Evolutionary conservation across 768 basidiomycete genomes (phyloP), one percentile per base, ranked within the genome.

Genomic region (Amylocystis lapponica): DNA sequence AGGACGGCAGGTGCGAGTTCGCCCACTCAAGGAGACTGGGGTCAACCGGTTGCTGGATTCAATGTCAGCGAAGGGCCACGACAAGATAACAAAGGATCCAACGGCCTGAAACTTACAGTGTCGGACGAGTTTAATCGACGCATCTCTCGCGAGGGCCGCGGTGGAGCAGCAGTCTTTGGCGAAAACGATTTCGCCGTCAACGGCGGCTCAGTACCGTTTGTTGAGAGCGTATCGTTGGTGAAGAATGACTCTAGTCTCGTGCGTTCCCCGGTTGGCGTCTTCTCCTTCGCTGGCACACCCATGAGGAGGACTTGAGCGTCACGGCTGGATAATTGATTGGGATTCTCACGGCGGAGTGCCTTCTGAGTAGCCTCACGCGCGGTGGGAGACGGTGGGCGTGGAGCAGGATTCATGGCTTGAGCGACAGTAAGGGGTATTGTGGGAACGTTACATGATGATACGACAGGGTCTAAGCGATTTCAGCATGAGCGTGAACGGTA

Each of bases 381-480:
- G 0, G 79, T 73, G 0, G 96, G 96, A 0, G 93, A 95, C 1
- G 96, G 95, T 0, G 96, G 96, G 11, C 95, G 78, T 7, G 94
- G 94, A 1, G 88, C 86, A 2, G 95, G 94, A 55, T 89, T 91
- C 92, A 98, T 91, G 2, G 93, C 81, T 66, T 98, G 93, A 0
- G 96, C 96, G 11, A 96, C 89, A 19, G 85, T 79, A 31, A 99
- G 73, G 0, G 95, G 91, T 49, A 98, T 97, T 1, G 95, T 98
- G 1, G 93, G 90, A 39, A 98, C 90, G 56, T 96, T 96, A 68
- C 88, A 90, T 2, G 94, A 96, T 3, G 96, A 97, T 13, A 96
- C 81, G 38, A 98, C 94, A 20, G 93, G 88, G 56, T 84, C 95
- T 93, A 55, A 25, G 30, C 27, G 23, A 30, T 12, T 40, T 57